These are phyloP conservation scores for Diaporthe sp. DNA, from an alignment of 2,329 filamentous ascomycete genomes.

Conservation along the genomic window DNA sequence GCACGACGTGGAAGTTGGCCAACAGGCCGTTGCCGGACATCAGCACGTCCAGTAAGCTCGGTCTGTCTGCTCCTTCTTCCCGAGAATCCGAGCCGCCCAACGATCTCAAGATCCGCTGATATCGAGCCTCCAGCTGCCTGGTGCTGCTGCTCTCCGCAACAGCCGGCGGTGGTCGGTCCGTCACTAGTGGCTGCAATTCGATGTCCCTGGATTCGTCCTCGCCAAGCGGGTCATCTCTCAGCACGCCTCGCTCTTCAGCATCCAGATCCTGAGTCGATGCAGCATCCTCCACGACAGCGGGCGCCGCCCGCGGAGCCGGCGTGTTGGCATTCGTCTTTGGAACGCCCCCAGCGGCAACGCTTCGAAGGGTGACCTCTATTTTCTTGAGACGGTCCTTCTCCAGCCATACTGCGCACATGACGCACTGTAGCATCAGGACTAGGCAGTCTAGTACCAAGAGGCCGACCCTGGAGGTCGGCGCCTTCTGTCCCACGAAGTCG, in stretches of 20 bases:
- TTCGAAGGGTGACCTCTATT: slow-evolving; percentile 54
- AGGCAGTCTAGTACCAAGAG: slow-evolving; percentile 70
- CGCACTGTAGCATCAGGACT: slow-evolving; percentile 70
- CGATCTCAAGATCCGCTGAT: slow-evolving; percentile 41
- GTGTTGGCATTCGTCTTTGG: slow-evolving; percentile 43
- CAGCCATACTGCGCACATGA: slow-evolving; percentile 75
- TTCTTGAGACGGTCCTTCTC: slow-evolving; percentile 71
- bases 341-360: slow-evolving; percentile 36
- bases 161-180: slow-evolving; percentile 40
- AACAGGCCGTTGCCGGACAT: slow-evolving; percentile 69
- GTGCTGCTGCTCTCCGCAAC: slow-evolving; percentile 45
- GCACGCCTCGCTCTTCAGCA: slow-evolving; percentile 68
- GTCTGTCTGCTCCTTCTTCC: slow-evolving; percentile 49
- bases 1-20: slow-evolving; percentile 66
- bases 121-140: slow-evolving; percentile 41
- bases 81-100: slow-evolving; percentile 43
- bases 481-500: slow-evolving; percentile 77
- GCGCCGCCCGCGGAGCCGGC: slow-evolving; percentile 45
- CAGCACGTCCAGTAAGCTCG: slow-evolving; percentile 62
- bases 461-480: slow-evolving; percentile 69
- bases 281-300: slow-evolving; percentile 35
- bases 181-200: slow-evolving; percentile 58
- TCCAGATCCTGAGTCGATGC: slow-evolving; percentile 64
- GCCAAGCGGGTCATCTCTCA: slow-evolving; percentile 54
- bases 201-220: slow-evolving; percentile 58